These are phyloP conservation scores for Zygoascus meyerae DNA, from an alignment of 1,139 yeast genomes.

Conservation along the genomic window DNA sequence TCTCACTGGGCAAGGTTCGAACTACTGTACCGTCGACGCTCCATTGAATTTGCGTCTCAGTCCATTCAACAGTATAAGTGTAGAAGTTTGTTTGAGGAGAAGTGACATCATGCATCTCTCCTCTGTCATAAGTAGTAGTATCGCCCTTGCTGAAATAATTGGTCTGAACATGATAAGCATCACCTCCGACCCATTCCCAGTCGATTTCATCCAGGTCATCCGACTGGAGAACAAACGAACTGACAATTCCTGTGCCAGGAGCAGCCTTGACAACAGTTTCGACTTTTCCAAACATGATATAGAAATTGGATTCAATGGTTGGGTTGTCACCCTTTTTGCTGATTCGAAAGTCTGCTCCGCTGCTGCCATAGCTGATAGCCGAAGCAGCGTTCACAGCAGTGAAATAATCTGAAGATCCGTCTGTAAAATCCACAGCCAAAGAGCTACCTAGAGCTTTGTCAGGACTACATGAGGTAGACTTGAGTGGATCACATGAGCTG, in stretches of 20 bases:
- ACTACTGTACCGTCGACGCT: conserved; percentile 54
- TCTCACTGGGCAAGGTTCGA: conserved; percentile 41
- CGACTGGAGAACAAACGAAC: conserved; percentile 74
- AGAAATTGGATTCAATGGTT: conserved; percentile 65
- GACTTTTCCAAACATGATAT: conserved; percentile 80
- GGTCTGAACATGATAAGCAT: conserved; percentile 64
- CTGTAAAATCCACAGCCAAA: conserved; percentile 25
- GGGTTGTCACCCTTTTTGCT: conserved; percentile 67
- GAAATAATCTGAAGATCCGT: conserved; percentile 23
- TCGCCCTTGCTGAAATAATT: conserved; percentile 80
- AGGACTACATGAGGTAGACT: conserved; percentile 23
- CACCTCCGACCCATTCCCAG: conserved; percentile 79
- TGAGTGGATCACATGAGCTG: conserved; percentile 29
- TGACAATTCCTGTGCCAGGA: conserved; percentile 67
- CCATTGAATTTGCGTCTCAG: conserved; percentile 54
- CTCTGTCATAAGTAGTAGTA: conserved; percentile 68
- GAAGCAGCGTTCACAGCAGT: conserved; percentile 18
- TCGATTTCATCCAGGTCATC: conserved; percentile 87
- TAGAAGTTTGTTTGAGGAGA: conserved; percentile 52
- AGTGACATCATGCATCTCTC: conserved; percentile 55
- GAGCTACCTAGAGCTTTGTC: conserved; percentile 31
- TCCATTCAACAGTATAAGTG: conserved; percentile 83
- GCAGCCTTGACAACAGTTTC: conserved; percentile 71
- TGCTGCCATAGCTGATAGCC: conserved; percentile 31
- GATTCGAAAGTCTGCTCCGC: conserved; percentile 59